A percentile compares a stretch with the other conserved stretches of the same genome.
Conservation (phyloP, 768 basidiomycete species). For the Suillus alpinus region DNA sequence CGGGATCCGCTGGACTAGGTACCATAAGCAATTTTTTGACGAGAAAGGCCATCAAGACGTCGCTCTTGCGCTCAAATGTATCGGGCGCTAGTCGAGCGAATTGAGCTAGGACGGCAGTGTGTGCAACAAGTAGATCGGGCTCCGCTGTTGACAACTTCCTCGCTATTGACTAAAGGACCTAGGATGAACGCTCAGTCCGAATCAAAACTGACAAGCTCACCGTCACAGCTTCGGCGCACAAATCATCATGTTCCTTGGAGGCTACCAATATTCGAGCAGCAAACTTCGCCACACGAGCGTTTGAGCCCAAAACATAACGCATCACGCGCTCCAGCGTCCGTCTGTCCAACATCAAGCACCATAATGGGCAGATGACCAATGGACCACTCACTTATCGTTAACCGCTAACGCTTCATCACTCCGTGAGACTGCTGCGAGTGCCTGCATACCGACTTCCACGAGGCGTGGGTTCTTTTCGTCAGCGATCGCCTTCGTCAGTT, state of each 20-base stretch:
- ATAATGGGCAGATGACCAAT: not conserved
- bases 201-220: slow-evolving; percentile 37
- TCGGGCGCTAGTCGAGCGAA: slow-evolving; percentile 65
- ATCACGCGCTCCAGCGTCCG: slow-evolving; percentile 63
- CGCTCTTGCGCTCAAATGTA: slow-evolving; percentile 77
- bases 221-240: slow-evolving; percentile 58
- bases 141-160: slow-evolving; percentile 44
- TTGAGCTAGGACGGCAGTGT: slow-evolving; percentile 71
- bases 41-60: slow-evolving; percentile 68
- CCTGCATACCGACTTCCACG: slow-evolving; percentile 72
- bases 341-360: slow-evolving; percentile 34
- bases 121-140: slow-evolving; percentile 57
- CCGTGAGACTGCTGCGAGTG: slow-evolving; percentile 63
- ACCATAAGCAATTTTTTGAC: slow-evolving; percentile 69
- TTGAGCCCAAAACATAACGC: slow-evolving; percentile 56
- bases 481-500: slow-evolving; percentile 70
- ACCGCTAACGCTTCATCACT: slow-evolving; percentile 57
- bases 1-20: slow-evolving; percentile 43
- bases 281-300: slow-evolving; percentile 77
- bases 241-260: slow-evolving; percentile 48
- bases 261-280: slow-evolving; percentile 72
- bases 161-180: slow-evolving; percentile 51
- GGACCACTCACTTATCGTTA: slow-evolving; percentile 60
- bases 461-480: slow-evolving; percentile 56
- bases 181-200: not conserved